These are phyloP conservation scores for Erythrobasidium hasegawianum DNA, from an alignment of 1,284 basidiomycete genomes.

Conservation along the genomic window DNA sequence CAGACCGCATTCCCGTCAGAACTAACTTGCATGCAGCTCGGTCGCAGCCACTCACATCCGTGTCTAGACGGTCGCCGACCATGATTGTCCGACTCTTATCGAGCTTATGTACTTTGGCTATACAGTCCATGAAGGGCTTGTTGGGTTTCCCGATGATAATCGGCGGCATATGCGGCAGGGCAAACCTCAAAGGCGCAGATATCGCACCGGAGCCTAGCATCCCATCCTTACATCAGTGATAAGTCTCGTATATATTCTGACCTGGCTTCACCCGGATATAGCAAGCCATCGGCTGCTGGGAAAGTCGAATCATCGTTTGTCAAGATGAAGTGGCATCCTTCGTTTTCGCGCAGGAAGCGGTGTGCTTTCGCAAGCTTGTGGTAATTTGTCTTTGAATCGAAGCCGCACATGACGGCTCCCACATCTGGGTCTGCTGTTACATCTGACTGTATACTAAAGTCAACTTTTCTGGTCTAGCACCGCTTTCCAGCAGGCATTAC, in stretches of 20 bases:
- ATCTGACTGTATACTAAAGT: slow-evolving; percentile 48
- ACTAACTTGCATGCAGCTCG: not conserved
- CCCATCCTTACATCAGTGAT: not conserved
- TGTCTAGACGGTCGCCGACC: slow-evolving; percentile 92
- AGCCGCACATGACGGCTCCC: slow-evolving; percentile 72
- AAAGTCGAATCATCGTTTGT: slow-evolving; percentile 64
- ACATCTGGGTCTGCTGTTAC: slow-evolving; percentile 69
- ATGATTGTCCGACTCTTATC: slow-evolving; percentile 84
- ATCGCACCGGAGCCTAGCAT: slow-evolving; percentile 31
- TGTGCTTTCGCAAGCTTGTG: slow-evolving; percentile 91
- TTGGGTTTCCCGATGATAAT: slow-evolving; percentile 88
- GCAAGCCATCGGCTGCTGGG: slow-evolving; percentile 18
- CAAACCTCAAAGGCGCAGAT: slow-evolving; percentile 34
- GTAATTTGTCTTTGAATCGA: slow-evolving; percentile 64
- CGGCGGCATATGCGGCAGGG: slow-evolving; percentile 38
- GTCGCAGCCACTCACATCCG: slow-evolving; percentile 64
- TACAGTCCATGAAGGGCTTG: slow-evolving; percentile 89
- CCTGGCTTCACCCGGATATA: slow-evolving; percentile 28
- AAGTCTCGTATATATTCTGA: not conserved
- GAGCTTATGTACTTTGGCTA: slow-evolving; percentile 85
- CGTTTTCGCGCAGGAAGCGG: slow-evolving; percentile 70
- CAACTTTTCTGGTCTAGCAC: not conserved
- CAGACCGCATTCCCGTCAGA: not conserved
- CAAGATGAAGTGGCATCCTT: slow-evolving; percentile 77
- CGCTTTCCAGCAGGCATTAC: slow-evolving; percentile 42